phyloP scores from a whole-genome alignment of 495 filamentous ascomycete genomes.

The Neurospora tetraspora region DNA sequence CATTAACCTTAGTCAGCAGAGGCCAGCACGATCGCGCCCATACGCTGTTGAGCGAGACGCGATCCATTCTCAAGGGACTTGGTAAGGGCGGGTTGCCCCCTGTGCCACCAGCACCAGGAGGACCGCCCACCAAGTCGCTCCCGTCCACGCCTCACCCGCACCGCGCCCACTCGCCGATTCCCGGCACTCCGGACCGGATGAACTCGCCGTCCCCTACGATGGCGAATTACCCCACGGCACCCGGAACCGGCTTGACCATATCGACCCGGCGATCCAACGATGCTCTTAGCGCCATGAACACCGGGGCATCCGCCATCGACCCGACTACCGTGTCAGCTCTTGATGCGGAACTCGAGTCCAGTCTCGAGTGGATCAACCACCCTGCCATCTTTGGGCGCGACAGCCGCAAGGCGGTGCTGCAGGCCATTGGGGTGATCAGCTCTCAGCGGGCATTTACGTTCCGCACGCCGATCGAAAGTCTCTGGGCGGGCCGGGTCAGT shows the following conservation, averaged over 20 bases:
- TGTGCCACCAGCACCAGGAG: slow-evolving; percentile 36
- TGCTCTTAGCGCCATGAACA: slow-evolving; percentile 39
- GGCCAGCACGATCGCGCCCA: slow-evolving; percentile 90
- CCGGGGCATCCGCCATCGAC: slow-evolving; percentile 61
- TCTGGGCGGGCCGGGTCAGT: slow-evolving; percentile 72
- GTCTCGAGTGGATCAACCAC: slow-evolving; percentile 99
- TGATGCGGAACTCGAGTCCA: slow-evolving; percentile 79
- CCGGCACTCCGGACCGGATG: slow-evolving; percentile 38
- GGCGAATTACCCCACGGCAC: slow-evolving; percentile 32
- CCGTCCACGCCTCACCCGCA: slow-evolving; percentile 37
- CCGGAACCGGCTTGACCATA: slow-evolving; percentile 9
- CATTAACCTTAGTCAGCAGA: slow-evolving; percentile 80
- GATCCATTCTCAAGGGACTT: slow-evolving; percentile 89
- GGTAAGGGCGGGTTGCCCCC: slow-evolving; percentile 92
- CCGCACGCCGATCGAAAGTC: slow-evolving; percentile 71
- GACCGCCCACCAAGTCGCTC: slow-evolving; percentile 30
- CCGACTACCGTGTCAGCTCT: slow-evolving; percentile 69
- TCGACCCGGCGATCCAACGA: slow-evolving; percentile 29
- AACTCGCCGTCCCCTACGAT: slow-evolving; percentile 39
- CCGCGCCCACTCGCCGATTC: slow-evolving; percentile 33
- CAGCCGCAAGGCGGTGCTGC: slow-evolving; percentile 87
- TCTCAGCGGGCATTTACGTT: slow-evolving; percentile 92
- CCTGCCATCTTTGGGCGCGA: slow-evolving; percentile 94
- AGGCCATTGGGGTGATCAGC: slow-evolving; percentile 92
- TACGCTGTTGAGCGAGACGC: slow-evolving; percentile 83